Percentiles rank a stretch among this genome's conserved stretches.
Conservation (phyloP, 306 rosid species). For the Prinsepia uniflora region DNA sequence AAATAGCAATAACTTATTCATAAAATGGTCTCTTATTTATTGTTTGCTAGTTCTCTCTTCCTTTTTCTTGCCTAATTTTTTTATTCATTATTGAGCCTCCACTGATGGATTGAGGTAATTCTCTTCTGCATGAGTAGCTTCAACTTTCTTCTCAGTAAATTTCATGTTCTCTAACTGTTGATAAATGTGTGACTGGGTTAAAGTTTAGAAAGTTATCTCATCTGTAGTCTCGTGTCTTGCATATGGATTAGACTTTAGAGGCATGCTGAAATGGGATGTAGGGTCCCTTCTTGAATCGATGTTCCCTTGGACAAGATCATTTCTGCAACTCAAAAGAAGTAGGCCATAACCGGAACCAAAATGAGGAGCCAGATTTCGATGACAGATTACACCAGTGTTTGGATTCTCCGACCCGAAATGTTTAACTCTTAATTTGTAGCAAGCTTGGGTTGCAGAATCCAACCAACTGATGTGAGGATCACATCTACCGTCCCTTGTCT, state of each 20-base stretch:
- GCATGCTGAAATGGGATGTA: slow-evolving; percentile 46
- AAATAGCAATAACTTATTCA: too few relatives aligned
- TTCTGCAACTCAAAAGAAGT: slow-evolving; percentile 25
- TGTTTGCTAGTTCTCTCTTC: too few relatives aligned
- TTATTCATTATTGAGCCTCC: too few relatives aligned
- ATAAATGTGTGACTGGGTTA: too few relatives aligned
- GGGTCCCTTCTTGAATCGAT: slow-evolving; percentile 35
- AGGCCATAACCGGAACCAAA: background rate
- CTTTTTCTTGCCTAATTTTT: too few relatives aligned
- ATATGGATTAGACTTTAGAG: background rate
- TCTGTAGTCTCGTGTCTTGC: background rate
- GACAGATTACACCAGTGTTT: background rate
- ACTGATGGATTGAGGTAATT: too few relatives aligned
- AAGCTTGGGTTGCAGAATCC: slow-evolving; percentile 71
- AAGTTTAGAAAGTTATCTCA: background rate
- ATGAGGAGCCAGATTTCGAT: too few relatives aligned
- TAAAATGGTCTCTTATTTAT: too few relatives aligned
- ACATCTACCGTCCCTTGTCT: slow-evolving; percentile 69
- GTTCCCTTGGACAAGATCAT: slow-evolving; percentile 44
- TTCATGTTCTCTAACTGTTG: background rate
- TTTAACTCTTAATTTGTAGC: slow-evolving; percentile 39
- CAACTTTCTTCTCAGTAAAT: background rate
- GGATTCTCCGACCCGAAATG: slow-evolving; percentile 35
- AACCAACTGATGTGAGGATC: slow-evolving; percentile 49
- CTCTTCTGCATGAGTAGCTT: too few relatives aligned